Evolutionary conservation across 116 monocot species (phyloP), one percentile per base, ranked within the genome.

Genomic region (Iris pallida): DNA sequence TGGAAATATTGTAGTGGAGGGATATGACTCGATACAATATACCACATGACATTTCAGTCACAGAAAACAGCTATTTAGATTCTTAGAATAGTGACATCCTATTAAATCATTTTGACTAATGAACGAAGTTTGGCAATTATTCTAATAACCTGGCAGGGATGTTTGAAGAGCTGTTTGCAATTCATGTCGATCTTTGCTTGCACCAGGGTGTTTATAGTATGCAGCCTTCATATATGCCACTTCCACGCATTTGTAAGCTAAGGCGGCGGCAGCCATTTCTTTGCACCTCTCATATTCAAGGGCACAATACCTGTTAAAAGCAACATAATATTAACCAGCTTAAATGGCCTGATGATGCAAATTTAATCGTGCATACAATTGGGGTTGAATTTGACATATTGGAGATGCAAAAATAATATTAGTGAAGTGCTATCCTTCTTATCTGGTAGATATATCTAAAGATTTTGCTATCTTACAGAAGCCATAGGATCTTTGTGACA

Each of bases 241-340:
- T 83, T 98, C 97, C 55, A 86, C 74, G 54, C 97, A 98, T 72
- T 98, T 98, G 68, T 85, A 98, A 69, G 97, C 97, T 64, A 98
- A 76, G 45, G 90, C 81, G 63, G 90, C 83, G 66, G 85, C 87
- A 72, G 93, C 92, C 82, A 88, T 88, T 71, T 92, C 81, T 76
- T 88, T 90, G 71, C 47, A 68, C 48, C 70, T 85, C 74, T 98
- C 93, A 43, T 85, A 93, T 55, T 84, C 83, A 79, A 83, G 81
- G 5, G 90, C 97, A 76, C 87, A 87, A 75, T 83, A 92, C 66
- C 93, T 98, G 79, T 53, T 67, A 14, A n/a, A 14, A 67, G 12
- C 16, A 67, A 13, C 42, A 67, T 9, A 7, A 66, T 30, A 30
- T 30, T 30, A 30, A 30, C 30, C 30, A 30, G 30, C 30, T 30